Conservation (phyloP, 345 rosid species). For the Hirschfeldia incana region DNA sequence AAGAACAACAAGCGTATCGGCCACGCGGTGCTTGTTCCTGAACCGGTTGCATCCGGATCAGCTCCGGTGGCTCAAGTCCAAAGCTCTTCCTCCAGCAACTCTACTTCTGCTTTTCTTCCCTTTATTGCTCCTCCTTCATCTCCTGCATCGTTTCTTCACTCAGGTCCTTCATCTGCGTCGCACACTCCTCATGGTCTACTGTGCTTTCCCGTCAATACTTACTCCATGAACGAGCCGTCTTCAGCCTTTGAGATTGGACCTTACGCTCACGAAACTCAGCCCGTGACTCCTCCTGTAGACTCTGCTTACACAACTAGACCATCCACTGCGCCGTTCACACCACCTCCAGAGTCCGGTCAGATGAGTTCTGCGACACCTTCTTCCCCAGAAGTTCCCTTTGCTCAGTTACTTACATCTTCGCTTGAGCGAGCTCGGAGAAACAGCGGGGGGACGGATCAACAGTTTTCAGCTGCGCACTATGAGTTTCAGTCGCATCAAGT, state of each 20-base stretch:
- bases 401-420: constrained; percentile 79
- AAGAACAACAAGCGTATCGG: constrained; percentile 71
- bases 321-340: constrained; percentile 94
- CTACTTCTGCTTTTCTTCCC: constrained; percentile 51
- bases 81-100: constrained; percentile 20
- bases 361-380: constrained; percentile 50
- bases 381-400: constrained; percentile 98
- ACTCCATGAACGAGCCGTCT: constrained; percentile 46
- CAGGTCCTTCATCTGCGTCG: constrained; percentile 73
- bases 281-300: constrained; percentile 91
- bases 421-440: constrained; percentile 56
- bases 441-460: constrained; percentile 52
- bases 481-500: constrained; percentile 52
- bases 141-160: constrained; percentile 87
- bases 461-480: constrained; percentile 52
- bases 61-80: constrained; percentile 42
- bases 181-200: constrained; percentile 77
- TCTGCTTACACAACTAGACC: constrained; percentile 89
- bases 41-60: constrained; percentile 47
- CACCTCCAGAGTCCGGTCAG: constrained; percentile 73
- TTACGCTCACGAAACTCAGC: constrained; percentile 88
- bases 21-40: constrained; percentile 83
- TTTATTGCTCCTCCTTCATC: constrained; percentile 95
- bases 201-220: constrained; percentile 45
- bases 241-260: constrained; percentile 86